Evolutionary conservation across 179 eudicot genomes (phyloP).

Genomic region (Nepenthes alata): DNA sequence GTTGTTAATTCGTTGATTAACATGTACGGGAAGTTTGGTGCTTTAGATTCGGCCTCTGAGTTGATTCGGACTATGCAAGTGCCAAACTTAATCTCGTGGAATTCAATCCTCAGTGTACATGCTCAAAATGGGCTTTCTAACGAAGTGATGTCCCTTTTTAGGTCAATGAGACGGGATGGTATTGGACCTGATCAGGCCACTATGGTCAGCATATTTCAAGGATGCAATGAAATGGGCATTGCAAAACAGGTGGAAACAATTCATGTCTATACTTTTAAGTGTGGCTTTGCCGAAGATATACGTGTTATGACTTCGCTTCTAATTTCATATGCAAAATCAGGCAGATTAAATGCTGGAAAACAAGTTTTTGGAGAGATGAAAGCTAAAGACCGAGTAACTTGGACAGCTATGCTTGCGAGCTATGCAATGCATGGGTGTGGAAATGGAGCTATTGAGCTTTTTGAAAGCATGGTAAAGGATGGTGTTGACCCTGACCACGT

Average conservation of each 20-base stretch:
- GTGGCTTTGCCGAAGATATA: conserved; percentile 22
- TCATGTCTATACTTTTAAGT: conserved; percentile 21
- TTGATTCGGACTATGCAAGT: conserved; percentile 20
- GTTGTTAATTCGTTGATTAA: conserved; percentile 28
- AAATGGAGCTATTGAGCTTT: conserved; percentile 21
- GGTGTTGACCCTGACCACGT: conserved; percentile 28
- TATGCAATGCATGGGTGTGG: conserved; percentile 37
- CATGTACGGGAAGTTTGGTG: conserved; percentile 34
- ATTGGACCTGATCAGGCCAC: conserved; percentile 29
- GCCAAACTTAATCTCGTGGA: conserved; percentile 31
- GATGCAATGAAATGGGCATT: conserved; percentile 20
- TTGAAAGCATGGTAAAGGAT: conserved; percentile 17
- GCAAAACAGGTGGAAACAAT: conserved; percentile 17
- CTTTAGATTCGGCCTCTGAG: conserved; percentile 13
- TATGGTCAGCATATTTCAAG: conserved; percentile 27
- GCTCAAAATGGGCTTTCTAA: conserved; percentile 18
- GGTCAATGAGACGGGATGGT: conserved; percentile 21
- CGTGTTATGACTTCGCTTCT: conserved; percentile 22
- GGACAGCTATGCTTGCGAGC: conserved; percentile 38
- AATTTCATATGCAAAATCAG: conserved; percentile 26
- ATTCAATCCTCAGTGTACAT: conserved; percentile 24
- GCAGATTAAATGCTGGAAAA: conserved; percentile 18
- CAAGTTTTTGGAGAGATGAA: conserved; percentile 22
- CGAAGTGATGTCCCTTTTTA: conserved; percentile 15
- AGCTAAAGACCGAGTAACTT: conserved; percentile 27